Base-by-base conservation (phyloP, 371 early-diverging fungal species). In the Umbelopsis sp. region DNA sequence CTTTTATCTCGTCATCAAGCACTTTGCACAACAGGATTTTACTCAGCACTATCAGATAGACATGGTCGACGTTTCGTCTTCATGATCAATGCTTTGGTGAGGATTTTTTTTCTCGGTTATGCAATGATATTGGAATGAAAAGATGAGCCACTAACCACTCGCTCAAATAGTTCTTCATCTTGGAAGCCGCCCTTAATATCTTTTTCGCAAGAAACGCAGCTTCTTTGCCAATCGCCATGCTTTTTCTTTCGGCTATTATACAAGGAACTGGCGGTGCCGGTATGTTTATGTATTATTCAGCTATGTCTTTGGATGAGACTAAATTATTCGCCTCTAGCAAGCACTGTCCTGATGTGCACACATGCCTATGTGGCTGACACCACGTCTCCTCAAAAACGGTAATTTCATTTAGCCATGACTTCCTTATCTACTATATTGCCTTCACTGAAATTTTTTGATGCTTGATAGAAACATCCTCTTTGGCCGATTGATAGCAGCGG, bases 191-290 rank as follows among this genome's bases (percentile, higher is more conserved):
- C 9, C 18, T 18, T 16, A 57, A 57, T 32, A 35, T 57, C 29
- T 57, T 57, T 3, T 37, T 57, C 35, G 57, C 57, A 11, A 57
- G 57, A 57, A 57, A 57, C 35, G 57, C 57, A 57, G 57, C 22
- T 14, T 57, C 57, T 18, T n/a, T 57, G 16, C 57, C 57, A 1
- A 57, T 57, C 14, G 57, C 57, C 11, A 35, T 35, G 12, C 37
- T 57, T 16, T 57, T 57, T 18, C 35, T 12, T 35, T 35, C 57
- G 1, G 57, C 57, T 6, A 35, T 57, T 4, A 35, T 57, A 35
- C 57, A 57, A 57, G 57, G 57, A 57, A 32, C 16, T 6, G 57
- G 57, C 18, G 57, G 57, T 57, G 57, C 35, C 14, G 57, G 57
- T 57, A 57, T 57, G 35, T 35, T 37, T 25, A 24, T 25, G 12